Base-by-base conservation (phyloP, 2,329 filamentous ascomycete genomes). In the Arthrinium puccinioides region DNA sequence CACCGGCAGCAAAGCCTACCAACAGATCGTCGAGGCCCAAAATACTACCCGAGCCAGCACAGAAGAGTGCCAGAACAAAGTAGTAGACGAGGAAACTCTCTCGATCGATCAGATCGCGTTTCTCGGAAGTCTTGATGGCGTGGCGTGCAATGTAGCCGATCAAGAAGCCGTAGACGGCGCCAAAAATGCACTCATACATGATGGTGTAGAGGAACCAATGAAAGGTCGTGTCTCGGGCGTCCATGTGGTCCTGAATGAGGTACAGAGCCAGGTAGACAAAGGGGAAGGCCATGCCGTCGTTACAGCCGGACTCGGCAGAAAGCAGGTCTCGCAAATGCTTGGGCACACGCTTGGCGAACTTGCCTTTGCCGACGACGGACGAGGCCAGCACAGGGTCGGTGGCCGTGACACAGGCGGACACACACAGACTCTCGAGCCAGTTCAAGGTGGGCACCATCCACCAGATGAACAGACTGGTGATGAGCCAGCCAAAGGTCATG, bases 21-120 rank as follows among this genome's bases (percentile, higher is more conserved):
- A 98, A 76, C 35, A 98, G 66, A 60, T 98, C 92, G 59, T 98
- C 92, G 52, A 96, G 73, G 34, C 92, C 92, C 30, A 98, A 68
- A 41, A 96, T 76, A 60, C 87, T 88, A 21, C 92, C 92, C 0
- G 90, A 90, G 14, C 92, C 92, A 41, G 92, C 92, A 56, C 88
- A 95, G 63, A 96, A 98, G 16, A 98, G 75, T 1, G 92, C 90
- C 38, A 98, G 71, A 32, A 95, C 89, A 52, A 98, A 98, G 69
- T 98, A 98, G 65, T 97, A 98, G 35, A 97, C 92, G 38, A 98
- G 76, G 54, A 96, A 97, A 60, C 90, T 97, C 64, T 98, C 92
- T 53, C 92, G 76, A 56, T 98, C 92, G 49, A 98, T 94, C 39
- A 95, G 61, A 33, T 92, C 85, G 48, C 74, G 79, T 51, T 82